phyloP scores from a whole-genome alignment of 2,329 filamentous ascomycete species.

The Dactylellina sp. region DNA sequence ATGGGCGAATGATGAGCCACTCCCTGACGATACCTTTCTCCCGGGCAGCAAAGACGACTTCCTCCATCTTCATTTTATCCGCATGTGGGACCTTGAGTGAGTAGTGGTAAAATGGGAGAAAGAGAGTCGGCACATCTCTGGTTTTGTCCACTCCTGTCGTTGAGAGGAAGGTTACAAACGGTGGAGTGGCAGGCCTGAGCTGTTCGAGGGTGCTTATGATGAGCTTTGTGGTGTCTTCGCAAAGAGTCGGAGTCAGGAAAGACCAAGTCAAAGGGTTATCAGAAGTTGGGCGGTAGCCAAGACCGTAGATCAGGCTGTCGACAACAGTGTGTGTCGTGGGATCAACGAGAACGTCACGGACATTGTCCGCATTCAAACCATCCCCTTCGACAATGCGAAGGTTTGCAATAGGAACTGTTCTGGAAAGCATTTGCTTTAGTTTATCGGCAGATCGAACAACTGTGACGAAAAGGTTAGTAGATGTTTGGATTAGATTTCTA shows the following conservation, averaged over 20 bases:
- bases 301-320: conserved; percentile 67
- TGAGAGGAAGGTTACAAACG: conserved; percentile 64
- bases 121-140: conserved; percentile 65
- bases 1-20: conserved; percentile 60
- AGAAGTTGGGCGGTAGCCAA: conserved; percentile 65
- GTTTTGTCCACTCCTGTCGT: conserved; percentile 65
- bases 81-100: conserved; percentile 65
- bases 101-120: conserved; percentile 66
- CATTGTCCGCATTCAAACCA: conserved; percentile 64
- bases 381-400: conserved; percentile 68
- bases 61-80: conserved; percentile 69
- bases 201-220: conserved; percentile 63
- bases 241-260: conserved; percentile 67
- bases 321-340: conserved; percentile 62
- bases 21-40: conserved; percentile 53
- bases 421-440: conserved; percentile 28
- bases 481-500: too few species aligned
- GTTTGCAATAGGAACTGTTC: conserved; percentile 63
- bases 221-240: conserved; percentile 65
- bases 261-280: conserved; percentile 41
- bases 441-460: conserved; percentile 48
- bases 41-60: conserved; percentile 49
- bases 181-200: conserved; percentile 59
- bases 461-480: conserved; percentile 10
- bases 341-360: conserved; percentile 64